Conservation (phyloP, 805 yeast genomes). For the Kluyveromyces nonfermentans region DNA sequence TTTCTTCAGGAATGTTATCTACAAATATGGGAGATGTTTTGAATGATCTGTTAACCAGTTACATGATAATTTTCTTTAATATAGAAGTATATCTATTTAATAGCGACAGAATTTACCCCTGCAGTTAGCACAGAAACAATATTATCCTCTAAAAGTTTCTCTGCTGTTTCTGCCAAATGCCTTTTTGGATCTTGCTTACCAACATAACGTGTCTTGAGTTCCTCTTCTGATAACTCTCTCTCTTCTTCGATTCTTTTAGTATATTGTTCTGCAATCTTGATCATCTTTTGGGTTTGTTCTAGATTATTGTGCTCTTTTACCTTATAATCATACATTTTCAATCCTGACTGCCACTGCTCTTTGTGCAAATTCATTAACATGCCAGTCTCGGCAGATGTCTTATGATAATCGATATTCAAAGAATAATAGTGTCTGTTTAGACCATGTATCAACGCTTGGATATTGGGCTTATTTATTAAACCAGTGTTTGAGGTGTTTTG, state of each 20-base stretch:
- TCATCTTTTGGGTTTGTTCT: conserved; percentile 67
- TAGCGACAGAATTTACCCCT: conserved; percentile 82
- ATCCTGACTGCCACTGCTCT: conserved; percentile 91
- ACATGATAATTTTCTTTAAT: neutral
- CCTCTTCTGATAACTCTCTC: conserved; percentile 77
- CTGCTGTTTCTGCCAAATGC: conserved; percentile 86
- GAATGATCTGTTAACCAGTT: neutral
- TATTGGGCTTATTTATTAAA: conserved; percentile 88
- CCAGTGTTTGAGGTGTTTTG: conserved; percentile 96
- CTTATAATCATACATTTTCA: conserved; percentile 66
- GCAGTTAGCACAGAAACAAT: conserved; percentile 81
- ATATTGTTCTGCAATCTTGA: conserved; percentile 81
- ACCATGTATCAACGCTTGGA: conserved; percentile 95
- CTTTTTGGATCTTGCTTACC: conserved; percentile 99
- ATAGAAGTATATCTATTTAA: conserved; percentile 38
- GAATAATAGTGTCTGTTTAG: conserved; percentile 95
- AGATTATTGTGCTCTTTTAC: conserved; percentile 69
- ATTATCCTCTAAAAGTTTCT: conserved; percentile 77
- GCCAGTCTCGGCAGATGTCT: conserved; percentile 83
- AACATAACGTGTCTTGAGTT: conserved; percentile 88
- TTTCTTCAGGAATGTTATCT: conserved; percentile 54
- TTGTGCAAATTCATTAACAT: conserved; percentile 93
- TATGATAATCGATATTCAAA: conserved; percentile 86
- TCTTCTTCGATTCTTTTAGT: conserved; percentile 88
- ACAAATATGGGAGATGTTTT: conserved; percentile 53